These are phyloP conservation scores for Leishmania martiniquensis DNA, from an alignment of 208 protist species.

Conservation along the genomic window DNA sequence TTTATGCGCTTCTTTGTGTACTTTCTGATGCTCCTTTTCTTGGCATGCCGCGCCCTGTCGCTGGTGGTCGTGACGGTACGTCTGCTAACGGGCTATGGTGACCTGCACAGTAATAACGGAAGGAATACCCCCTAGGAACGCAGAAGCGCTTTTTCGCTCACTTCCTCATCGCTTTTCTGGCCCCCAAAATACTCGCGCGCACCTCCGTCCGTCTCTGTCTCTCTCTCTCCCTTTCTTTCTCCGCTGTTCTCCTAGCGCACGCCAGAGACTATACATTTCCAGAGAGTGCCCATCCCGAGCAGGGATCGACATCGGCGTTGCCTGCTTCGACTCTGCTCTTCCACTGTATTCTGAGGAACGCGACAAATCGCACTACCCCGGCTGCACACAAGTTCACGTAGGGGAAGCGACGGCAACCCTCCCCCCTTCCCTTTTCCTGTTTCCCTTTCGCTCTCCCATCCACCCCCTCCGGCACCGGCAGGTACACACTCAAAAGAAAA, in stretches of 20 bases:
- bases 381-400: background rate
- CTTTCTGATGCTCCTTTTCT: background rate
- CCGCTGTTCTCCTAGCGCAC: background rate
- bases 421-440: background rate
- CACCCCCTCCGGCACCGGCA: too few species aligned
- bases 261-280: background rate
- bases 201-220: background rate
- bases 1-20: background rate
- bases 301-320: background rate
- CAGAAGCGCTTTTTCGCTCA: background rate
- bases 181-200: too few species aligned
- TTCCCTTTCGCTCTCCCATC: background rate
- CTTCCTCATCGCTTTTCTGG: background rate
- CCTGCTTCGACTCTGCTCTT: background rate
- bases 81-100: background rate
- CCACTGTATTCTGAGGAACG: background rate
- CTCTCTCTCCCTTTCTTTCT: background rate
- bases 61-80: background rate
- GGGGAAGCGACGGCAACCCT: background rate
- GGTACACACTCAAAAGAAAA: too few species aligned
- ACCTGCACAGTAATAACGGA: background rate
- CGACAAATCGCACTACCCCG: background rate
- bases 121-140: too few species aligned
- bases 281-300: background rate
- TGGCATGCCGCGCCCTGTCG: background rate